These are phyloP conservation scores for Xanthoconium stramineum DNA, from an alignment of 768 basidiomycete species.

Conservation along the genomic window DNA sequence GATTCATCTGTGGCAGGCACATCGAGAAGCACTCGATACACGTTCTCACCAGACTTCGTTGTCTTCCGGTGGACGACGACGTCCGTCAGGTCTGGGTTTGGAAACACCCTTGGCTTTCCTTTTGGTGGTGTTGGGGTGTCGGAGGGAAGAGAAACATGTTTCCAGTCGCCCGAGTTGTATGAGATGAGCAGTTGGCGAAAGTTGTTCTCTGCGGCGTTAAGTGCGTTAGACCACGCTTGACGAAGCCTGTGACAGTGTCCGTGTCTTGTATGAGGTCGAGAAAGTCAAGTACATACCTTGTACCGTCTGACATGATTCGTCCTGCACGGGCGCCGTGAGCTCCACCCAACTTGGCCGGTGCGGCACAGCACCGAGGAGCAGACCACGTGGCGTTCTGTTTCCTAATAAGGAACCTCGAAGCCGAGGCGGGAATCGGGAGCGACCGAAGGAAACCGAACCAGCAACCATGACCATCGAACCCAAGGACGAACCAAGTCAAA, in stretches of 20 bases:
- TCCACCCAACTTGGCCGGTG: not conserved
- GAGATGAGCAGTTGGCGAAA: constrained; percentile 79
- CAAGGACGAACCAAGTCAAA: not conserved
- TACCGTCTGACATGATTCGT: constrained; percentile 54
- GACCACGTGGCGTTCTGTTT: constrained; percentile 5
- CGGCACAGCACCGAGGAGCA: not conserved
- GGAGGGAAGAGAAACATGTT: constrained; percentile 55
- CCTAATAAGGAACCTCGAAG: constrained; percentile 5
- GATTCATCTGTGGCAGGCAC: constrained; percentile 57
- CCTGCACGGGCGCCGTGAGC: not conserved
- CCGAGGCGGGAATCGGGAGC: not conserved
- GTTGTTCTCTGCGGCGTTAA: constrained; percentile 69
- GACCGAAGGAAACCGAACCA: not conserved
- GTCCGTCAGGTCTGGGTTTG: constrained; percentile 61
- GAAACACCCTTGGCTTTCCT: constrained; percentile 54
- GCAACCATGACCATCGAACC: too few species aligned
- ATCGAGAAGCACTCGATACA: constrained; percentile 82
- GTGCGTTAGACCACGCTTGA: constrained; percentile 77
- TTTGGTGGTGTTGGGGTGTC: constrained; percentile 48
- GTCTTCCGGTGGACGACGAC: constrained; percentile 76
- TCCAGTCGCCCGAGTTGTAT: constrained; percentile 73
- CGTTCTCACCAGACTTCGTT: constrained; percentile 66
- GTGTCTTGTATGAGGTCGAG: not conserved
- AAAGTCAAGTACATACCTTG: constrained; percentile 39
- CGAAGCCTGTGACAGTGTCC: constrained; percentile 53